Evolutionary conservation across 2,329 filamentous ascomycete species (phyloP), one percentile per base, ranked within the genome.

Genomic region (Lachnellula hyalina): DNA sequence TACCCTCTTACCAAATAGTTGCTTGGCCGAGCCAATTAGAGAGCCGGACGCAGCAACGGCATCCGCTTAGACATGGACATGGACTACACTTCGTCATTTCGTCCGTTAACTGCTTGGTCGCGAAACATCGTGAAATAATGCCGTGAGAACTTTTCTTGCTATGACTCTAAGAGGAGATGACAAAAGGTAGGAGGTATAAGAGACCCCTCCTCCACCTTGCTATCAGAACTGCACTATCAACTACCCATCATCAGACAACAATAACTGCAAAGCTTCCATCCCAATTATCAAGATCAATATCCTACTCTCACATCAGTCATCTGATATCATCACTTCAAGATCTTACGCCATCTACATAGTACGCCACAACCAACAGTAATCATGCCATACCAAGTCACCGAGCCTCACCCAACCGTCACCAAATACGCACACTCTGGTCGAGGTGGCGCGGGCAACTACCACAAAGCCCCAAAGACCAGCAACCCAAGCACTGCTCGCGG

Each of bases 381-480:
- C 38, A 56, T 56, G 54, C 50, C 46, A 45, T 68, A 67, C 64
- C 53, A 57, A 49, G 56, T 70, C 57, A 63, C 63, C 49, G 66
- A 69, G 53, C 67, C 67, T 42, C 67, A 68, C 59, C 67, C 67
- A 52, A 65, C 59, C 59, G 56, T 63, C 54, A 45, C 49, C 49
- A 56, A 51, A 34, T 68, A 65, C 58, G 56, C 61, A 15, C 63
- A 67, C 52, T 59, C 63, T 19, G 67, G 67, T 14, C 61, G 67
- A n/a, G 67, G 67, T 36, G 67, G 67, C 32, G 63, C 63, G 41
- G 67, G 67, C 36, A 70, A 70, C 57, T 63, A 59, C 46, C 65
- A 67, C 61, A 68, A 65, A 49, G 64, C 64, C 4, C 61, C 65
- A 25, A 64, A 63, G 51, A 66, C 65, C 47, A 58, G 53, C 56